Conservation (phyloP, 2,329 filamentous ascomycete genomes). For the Fusarium abutilonis region DNA sequence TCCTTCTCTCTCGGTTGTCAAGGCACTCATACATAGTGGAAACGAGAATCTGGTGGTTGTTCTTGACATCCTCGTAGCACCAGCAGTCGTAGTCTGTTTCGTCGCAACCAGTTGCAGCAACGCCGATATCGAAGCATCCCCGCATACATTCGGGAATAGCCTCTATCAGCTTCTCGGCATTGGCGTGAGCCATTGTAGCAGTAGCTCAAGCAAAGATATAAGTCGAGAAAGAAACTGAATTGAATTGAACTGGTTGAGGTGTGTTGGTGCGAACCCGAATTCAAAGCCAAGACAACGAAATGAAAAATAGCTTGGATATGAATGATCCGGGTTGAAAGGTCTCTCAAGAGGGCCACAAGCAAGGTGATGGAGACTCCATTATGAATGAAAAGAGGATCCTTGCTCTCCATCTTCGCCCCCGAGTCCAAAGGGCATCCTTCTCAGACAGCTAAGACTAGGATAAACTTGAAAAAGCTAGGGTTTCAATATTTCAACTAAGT, state of each 20-base stretch:
- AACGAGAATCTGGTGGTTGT: slow-evolving; percentile 41
- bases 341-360: slow-evolving; percentile 5
- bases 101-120: slow-evolving; percentile 39
- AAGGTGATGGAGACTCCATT: slow-evolving; percentile 14
- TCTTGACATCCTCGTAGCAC: slow-evolving; percentile 30
- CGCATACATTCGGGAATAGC: slow-evolving; percentile 36
- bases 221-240: too few relatives aligned
- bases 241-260: neutral
- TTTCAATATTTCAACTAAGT: neutral
- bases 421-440: slow-evolving; percentile 9
- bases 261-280: neutral
- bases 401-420: slow-evolving; percentile 13
- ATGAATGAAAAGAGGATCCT: slow-evolving; percentile 14
- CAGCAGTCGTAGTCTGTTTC: slow-evolving; percentile 41
- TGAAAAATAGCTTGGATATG: neutral
- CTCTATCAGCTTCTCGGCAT: slow-evolving; percentile 30
- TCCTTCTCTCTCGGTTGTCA: slow-evolving; percentile 27
- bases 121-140: slow-evolving; percentile 39
- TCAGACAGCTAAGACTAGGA: slow-evolving; percentile 7
- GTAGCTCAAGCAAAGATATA: neutral
- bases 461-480: slow-evolving; percentile 10
- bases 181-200: slow-evolving; percentile 37
- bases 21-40: slow-evolving; percentile 40
- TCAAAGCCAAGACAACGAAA: neutral
- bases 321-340: neutral